Evolutionary conservation across 106 monocot species (phyloP).

Genomic region (Dioscorea zingiberensis): DNA sequence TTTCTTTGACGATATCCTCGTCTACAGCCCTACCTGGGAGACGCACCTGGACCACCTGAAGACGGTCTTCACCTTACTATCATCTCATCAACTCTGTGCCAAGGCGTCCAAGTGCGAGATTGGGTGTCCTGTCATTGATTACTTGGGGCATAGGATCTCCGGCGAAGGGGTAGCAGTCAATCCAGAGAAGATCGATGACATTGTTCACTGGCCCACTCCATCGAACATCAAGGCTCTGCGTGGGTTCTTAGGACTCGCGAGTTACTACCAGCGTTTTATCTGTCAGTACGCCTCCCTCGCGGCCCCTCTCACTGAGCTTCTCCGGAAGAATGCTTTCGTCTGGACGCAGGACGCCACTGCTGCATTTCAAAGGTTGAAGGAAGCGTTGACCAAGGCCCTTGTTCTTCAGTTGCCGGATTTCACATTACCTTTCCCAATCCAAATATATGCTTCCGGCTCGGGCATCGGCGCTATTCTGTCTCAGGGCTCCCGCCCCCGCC

Average conservation of each 20-base stretch:
- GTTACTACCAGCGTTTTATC: constrained; percentile 12
- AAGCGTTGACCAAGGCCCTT: not conserved
- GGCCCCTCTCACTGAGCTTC: not conserved
- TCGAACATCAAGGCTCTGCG: not conserved
- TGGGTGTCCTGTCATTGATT: not conserved
- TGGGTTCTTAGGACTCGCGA: constrained; percentile 10
- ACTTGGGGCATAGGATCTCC: not conserved
- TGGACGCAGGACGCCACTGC: not conserved
- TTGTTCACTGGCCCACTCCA: not conserved
- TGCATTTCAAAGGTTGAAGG: constrained; percentile 7
- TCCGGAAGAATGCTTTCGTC: constrained; percentile 10
- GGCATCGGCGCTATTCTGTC: constrained; percentile 2
- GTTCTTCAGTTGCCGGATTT: constrained; percentile 19
- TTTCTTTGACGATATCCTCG: constrained; percentile 14
- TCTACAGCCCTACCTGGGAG: constrained; percentile 1
- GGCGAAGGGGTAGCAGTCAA: not conserved
- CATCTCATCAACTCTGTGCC: not conserved
- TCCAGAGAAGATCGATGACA: not conserved
- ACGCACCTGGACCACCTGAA: constrained; percentile 7
- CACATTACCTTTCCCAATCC: not conserved
- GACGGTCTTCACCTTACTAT: not conserved
- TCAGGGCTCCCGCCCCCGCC: constrained; percentile 5
- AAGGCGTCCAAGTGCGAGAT: not conserved
- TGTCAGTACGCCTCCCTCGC: not conserved
- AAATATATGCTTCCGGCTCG: constrained; percentile 25